Evolutionary conservation across 2,329 filamentous ascomycete species (phyloP), one percentile per base, ranked within the genome.

Genomic region (Coleophoma eucalyptorum): DNA sequence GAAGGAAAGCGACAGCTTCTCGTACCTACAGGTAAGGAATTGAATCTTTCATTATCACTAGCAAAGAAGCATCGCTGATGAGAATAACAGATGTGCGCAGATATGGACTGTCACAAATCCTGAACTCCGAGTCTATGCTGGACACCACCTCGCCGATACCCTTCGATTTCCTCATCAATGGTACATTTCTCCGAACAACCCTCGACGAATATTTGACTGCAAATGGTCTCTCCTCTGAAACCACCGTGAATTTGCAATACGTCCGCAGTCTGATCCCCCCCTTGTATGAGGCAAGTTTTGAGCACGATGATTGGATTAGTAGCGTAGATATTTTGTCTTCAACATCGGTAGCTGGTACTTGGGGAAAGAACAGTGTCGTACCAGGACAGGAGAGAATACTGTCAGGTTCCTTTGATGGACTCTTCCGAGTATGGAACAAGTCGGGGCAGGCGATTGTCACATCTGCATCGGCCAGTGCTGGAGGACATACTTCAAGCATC

Each of bases 241-340:
- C 86, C 4, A 93, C 87, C 4, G 74, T 99, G 48, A 87, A 86
- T 34, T 80, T 99, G 51, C 92, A 97, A 74, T 99, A 97, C 70
- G 90, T 97, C 34, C 87, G 91, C 62, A 94, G 91, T 56, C 75
- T 97, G 60, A 84, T 97, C 53, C 94, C 94, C 7, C 94, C 94
- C 16, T 78, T 89, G 34, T 93, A 94, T 68, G 85, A 96, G 60
- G 87, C 91, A 12, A 94, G 89, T 65, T 99, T 96, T 67, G 87
- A 97, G 73, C 93, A 99, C 68, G 92, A 99, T 65, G 94, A 97
- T 69, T 99, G 94, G 94, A 89, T 99, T 45, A 90, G 89, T 66
- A 81, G 83, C 21, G 84, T 97, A 21, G 91, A 97, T 67, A 81
- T 96, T 4, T 75, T 96, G 20, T 92, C 90, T 0, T 69, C 71